Conservation (phyloP, 2,329 filamentous ascomycete species). For the Colletotrichum tropicale region DNA sequence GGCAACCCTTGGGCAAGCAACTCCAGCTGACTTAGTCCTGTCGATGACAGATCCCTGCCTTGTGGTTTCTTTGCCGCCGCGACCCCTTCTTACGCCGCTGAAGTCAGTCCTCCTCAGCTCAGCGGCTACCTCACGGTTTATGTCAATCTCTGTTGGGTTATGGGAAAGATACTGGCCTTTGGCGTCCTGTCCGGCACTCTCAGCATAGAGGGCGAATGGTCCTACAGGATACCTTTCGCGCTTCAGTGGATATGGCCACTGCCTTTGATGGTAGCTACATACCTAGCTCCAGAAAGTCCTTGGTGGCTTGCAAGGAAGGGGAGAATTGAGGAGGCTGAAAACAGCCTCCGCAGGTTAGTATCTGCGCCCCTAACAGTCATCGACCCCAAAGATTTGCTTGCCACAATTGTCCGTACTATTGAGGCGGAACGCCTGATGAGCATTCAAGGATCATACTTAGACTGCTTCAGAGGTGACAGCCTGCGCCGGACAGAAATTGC, state of each 20-base stretch:
- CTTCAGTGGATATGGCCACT: constrained; percentile 42
- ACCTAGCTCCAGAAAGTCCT: constrained; percentile 40
- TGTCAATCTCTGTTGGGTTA: constrained; percentile 46
- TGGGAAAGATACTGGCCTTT: constrained; percentile 44
- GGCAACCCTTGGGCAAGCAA: background rate
- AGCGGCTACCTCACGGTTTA: constrained; percentile 45
- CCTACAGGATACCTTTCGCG: constrained; percentile 37
- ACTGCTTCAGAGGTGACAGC: constrained; percentile 44
- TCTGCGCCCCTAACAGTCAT: constrained; percentile 24
- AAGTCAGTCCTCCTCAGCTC: constrained; percentile 44
- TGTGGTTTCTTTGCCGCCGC: constrained; percentile 50
- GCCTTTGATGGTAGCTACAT: constrained; percentile 32
- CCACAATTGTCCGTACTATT: background rate
- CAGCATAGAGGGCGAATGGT: constrained; percentile 26
- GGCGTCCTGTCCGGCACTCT: constrained; percentile 42
- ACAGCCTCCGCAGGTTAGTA: constrained; percentile 42
- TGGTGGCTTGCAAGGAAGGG: constrained; percentile 43
- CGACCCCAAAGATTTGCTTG: background rate
- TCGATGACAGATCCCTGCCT: constrained; percentile 31
- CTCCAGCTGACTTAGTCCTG: background rate
- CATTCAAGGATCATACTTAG: constrained; percentile 50
- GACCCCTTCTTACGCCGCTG: constrained; percentile 44
- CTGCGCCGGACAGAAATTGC: constrained; percentile 49
- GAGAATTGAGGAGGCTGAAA: constrained; percentile 48
- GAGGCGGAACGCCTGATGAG: constrained; percentile 40